These are phyloP conservation scores for Monosporozyma yasuniensis DNA, from an alignment of 805 yeast genomes.

Conservation along the genomic window DNA sequence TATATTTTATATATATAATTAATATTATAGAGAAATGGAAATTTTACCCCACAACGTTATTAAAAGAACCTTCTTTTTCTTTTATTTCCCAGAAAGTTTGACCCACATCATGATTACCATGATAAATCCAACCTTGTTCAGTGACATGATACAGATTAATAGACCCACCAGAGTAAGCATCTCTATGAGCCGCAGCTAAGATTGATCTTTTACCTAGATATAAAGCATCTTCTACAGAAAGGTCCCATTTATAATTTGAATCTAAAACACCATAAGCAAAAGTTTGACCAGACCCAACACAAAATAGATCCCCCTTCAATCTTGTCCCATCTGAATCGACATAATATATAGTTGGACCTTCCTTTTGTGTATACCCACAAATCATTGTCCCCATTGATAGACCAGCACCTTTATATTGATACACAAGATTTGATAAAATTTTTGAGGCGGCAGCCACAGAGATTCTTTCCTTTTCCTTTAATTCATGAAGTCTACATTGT, in stretches of 20 bases:
- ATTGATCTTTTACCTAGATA: conserved; percentile 92
- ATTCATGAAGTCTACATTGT: conserved; percentile 90
- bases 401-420: conserved; percentile 96
- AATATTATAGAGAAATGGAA: too few species aligned
- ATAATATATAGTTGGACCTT: conserved; percentile 90
- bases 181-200: conserved; percentile 96
- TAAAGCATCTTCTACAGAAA: conserved; percentile 86
- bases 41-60: conserved; percentile 48
- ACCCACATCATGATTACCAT: conserved; percentile 92
- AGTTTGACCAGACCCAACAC: conserved; percentile 99
- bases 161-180: conserved; percentile 96
- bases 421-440: conserved; percentile 81
- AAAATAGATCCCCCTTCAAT: conserved; percentile 85
- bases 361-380: conserved; percentile 92
- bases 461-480: conserved; percentile 89
- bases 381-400: conserved; percentile 98
- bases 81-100: conserved; percentile 86
- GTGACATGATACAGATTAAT: conserved; percentile 88
- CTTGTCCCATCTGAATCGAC: conserved; percentile 97
- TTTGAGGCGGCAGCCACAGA: conserved; percentile 96
- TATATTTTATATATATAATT: too few species aligned
- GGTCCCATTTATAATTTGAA: conserved; percentile 85
- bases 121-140: conserved; percentile 90
- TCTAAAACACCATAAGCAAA: conserved; percentile 98
- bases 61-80: conserved; percentile 80